Conservation (phyloP, 2,329 filamentous ascomycete species). For the Pseudogymnoascus sp. region DNA sequence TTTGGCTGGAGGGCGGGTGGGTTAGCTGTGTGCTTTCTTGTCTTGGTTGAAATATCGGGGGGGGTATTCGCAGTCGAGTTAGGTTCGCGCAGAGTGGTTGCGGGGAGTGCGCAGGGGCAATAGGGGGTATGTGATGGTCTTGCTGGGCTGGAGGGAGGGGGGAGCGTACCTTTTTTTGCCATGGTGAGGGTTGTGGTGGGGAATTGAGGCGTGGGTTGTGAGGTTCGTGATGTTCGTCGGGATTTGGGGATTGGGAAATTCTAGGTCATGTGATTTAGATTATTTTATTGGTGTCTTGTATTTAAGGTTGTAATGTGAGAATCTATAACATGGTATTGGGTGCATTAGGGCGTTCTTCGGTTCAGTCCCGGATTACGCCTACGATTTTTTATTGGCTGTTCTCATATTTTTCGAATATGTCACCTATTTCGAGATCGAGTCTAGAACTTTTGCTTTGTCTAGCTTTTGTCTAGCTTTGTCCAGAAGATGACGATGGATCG, state of each 20-base stretch:
- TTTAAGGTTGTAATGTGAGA: background rate
- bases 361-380: no score
- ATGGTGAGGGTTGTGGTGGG: conserved; percentile 23
- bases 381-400: no score
- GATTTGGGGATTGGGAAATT: background rate
- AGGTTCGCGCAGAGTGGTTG: background rate
- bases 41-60: background rate
- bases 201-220: background rate
- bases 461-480: no score
- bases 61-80: background rate
- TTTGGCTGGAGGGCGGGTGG: conserved; percentile 41
- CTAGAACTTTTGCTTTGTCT: no score
- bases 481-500: no score
- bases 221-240: background rate
- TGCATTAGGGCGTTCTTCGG: background rate
- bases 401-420: no score
- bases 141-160: background rate
- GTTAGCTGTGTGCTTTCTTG: background rate
- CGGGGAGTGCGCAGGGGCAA: background rate
- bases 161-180: conserved; percentile 35
- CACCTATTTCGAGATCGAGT: no score
- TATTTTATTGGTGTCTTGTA: background rate
- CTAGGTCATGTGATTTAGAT: background rate
- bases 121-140: no score
- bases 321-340: no score